phyloP scores from a whole-genome alignment of 169 alveolate species.

The Eimeria falciformis region DNA sequence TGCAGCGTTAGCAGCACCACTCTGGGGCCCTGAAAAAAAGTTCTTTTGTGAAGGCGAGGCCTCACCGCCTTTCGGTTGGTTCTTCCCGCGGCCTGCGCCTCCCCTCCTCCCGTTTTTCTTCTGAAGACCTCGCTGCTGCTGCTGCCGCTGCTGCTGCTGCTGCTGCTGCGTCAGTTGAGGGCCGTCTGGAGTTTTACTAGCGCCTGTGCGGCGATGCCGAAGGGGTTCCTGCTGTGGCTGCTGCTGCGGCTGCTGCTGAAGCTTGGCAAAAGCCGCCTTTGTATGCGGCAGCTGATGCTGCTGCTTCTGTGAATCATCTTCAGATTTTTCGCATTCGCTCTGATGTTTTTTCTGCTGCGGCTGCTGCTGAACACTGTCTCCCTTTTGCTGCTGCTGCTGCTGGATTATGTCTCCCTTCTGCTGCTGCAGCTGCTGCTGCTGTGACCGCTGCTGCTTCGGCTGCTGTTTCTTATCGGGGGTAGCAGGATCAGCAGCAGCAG shows the following conservation, averaged over 20 bases:
- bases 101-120: not conserved
- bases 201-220: no score
- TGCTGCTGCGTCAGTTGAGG: not conserved
- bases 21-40: not conserved
- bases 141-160: constrained; percentile 48
- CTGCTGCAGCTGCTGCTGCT: constrained; percentile 38
- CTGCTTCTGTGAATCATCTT: no score
- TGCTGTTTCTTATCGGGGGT: not conserved
- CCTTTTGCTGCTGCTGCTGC: no score
- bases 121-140: not conserved
- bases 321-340: no score
- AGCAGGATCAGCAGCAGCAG: not conserved
- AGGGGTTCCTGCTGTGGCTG: constrained; percentile 16
- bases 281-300: no score
- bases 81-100: not conserved
- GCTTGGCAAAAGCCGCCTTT: no score
- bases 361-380: no score
- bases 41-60: not conserved
- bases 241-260: not conserved
- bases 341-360: no score
- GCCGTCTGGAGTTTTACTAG: no score
- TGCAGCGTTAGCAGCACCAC: constrained; percentile 16
- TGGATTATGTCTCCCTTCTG: not conserved
- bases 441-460: constrained; percentile 21
- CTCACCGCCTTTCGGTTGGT: not conserved